phyloP scores from a whole-genome alignment of 768 basidiomycete genomes.

The Mycena epipterygia region DNA sequence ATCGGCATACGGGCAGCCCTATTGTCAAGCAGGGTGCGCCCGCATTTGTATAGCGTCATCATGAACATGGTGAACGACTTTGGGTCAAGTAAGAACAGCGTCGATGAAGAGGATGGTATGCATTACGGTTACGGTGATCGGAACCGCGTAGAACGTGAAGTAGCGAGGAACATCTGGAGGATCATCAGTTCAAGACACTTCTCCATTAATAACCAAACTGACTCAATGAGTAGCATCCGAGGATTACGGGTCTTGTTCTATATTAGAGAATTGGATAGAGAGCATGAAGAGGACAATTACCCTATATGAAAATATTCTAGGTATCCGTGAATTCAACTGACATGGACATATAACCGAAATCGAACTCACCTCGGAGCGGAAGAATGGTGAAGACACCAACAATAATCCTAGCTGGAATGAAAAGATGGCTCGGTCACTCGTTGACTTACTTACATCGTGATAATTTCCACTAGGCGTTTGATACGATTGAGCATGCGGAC shows the following conservation, averaged over 20 bases:
- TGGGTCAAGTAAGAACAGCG: no score
- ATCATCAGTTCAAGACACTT: neutral
- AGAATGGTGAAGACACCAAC: neutral
- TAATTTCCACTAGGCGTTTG: conserved; percentile 1
- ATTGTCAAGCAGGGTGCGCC: conserved; percentile 1
- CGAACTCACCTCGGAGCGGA: neutral
- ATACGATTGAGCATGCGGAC: neutral
- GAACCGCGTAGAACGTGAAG: conserved; percentile 5
- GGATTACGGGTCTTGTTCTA: neutral
- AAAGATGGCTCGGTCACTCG: neutral
- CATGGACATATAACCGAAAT: no score
- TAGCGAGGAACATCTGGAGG: neutral
- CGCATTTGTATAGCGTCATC: conserved; percentile 21
- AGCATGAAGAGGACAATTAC: neutral
- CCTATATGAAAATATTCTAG: neutral
- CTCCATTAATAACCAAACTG: neutral
- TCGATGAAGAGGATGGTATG: neutral
- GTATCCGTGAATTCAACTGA: no score
- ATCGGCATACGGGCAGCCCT: conserved; percentile 8
- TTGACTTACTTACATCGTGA: neutral
- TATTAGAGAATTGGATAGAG: no score
- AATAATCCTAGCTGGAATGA: neutral
- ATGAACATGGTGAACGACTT: conserved; percentile 20
- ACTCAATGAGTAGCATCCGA: conserved; percentile 2
- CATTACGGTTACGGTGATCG: neutral